phyloP scores from a whole-genome alignment of 805 yeast species.

The Candida ponderosae region DNA sequence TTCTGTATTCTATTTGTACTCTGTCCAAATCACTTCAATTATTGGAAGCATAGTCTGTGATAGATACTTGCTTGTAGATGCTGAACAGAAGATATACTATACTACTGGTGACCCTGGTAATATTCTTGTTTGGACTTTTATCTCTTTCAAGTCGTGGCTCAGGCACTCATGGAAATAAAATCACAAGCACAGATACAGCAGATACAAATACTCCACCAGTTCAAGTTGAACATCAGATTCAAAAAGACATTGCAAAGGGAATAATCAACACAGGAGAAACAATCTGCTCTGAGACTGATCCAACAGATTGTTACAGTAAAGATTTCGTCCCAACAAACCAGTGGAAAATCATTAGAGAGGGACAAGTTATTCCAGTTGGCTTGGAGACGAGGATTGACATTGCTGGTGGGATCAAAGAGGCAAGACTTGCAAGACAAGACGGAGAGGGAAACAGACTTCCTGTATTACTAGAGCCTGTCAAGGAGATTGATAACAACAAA shows the following conservation, averaged over 20 bases:
- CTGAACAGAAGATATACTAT: not conserved
- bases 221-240: not conserved
- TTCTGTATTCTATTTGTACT: too few species aligned
- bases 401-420: conserved; percentile 64
- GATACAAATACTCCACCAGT: not conserved
- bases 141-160: not conserved
- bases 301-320: conserved; percentile 52
- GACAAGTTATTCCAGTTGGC: conserved; percentile 78
- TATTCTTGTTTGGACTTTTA: not conserved
- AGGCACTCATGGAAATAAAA: too few species aligned
- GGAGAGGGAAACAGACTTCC: conserved; percentile 8
- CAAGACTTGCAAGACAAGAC: conserved; percentile 39
- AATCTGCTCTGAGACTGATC: conserved; percentile 35
- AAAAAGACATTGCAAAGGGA: not conserved
- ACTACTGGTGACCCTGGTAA: too few species aligned
- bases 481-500: conserved; percentile 8
- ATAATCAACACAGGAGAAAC: not conserved
- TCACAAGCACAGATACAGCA: too few species aligned
- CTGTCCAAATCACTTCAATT: too few species aligned
- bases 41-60: too few species aligned
- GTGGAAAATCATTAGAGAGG: conserved; percentile 64
- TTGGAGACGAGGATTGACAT: conserved; percentile 21
- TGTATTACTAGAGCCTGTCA: conserved; percentile 7
- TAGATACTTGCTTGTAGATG: too few species aligned
- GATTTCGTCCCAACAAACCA: conserved; percentile 54